Evolutionary conservation across 2,329 filamentous ascomycete species (phyloP).

Genomic region (Raffaelea arxii): DNA sequence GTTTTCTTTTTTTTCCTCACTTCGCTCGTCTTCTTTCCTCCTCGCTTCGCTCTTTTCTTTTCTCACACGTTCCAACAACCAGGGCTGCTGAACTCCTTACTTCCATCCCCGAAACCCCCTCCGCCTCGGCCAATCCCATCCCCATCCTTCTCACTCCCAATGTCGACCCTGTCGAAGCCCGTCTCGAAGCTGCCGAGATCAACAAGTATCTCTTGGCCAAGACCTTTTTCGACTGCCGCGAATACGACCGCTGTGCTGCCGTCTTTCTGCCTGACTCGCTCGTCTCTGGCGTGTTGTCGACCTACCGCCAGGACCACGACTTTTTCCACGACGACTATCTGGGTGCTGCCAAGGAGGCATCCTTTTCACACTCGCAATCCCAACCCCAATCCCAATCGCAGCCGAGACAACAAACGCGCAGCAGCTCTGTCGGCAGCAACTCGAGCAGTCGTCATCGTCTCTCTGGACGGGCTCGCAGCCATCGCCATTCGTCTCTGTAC

Average conservation of each 20-base stretch:
- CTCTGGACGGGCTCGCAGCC: background rate
- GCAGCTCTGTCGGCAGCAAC: background rate
- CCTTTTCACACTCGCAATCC: background rate
- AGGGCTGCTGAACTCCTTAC: conserved; percentile 94
- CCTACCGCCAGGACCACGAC: conserved; percentile 29
- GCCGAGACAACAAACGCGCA: background rate
- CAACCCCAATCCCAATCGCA: background rate
- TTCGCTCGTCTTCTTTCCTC: conserved; percentile 8
- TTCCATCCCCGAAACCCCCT: conserved; percentile 55
- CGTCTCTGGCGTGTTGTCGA: conserved; percentile 53
- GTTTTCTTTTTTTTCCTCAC: background rate
- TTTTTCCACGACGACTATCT: conserved; percentile 19
- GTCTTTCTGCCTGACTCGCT: conserved; percentile 78
- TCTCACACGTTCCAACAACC: conserved; percentile 8
- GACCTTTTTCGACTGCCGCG: conserved; percentile 87
- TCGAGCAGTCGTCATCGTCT: background rate
- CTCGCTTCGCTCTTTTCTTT: conserved; percentile 9
- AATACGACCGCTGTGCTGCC: conserved; percentile 87
- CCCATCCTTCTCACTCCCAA: conserved; percentile 42
- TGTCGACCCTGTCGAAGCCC: conserved; percentile 60
- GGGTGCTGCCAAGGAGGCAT: conserved; percentile 22
- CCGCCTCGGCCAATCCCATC: conserved; percentile 34
- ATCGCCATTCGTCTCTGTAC: background rate
- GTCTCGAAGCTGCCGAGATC: conserved; percentile 68
- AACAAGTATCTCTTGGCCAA: conserved; percentile 85